Conservation (phyloP, 768 basidiomycete genomes). For the Podaxis sp. region DNA sequence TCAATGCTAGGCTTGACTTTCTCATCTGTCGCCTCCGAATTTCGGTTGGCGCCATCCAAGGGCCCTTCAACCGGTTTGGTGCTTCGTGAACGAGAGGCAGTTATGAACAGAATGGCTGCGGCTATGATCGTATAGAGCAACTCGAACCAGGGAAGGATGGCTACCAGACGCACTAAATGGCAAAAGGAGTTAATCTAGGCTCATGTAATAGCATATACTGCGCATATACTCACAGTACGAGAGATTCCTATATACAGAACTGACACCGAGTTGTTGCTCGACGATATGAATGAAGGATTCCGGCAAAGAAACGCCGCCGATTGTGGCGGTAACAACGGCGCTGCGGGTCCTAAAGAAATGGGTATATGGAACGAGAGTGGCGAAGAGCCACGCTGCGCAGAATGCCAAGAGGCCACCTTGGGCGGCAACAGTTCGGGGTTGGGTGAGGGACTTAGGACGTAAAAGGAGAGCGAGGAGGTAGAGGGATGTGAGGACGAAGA, state of each 20-base stretch:
- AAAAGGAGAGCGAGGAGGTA: constrained; percentile 18
- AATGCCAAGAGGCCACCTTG: constrained; percentile 39
- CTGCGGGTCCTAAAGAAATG: constrained; percentile 39
- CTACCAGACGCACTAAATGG: constrained; percentile 9
- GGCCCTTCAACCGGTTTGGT: neutral
- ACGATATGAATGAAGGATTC: neutral
- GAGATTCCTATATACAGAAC: neutral
- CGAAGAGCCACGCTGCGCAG: constrained; percentile 43
- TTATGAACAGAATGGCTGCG: constrained; percentile 1
- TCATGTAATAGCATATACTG: neutral
- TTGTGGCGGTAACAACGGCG: constrained; percentile 37
- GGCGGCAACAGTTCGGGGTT: constrained; percentile 23
- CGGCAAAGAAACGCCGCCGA: constrained; percentile 33
- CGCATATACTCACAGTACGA: constrained; percentile 7
- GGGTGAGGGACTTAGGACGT: constrained; percentile 18
- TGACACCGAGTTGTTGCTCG: neutral
- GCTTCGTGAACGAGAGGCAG: constrained; percentile 1
- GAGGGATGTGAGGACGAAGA: constrained; percentile 19
- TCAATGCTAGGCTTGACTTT: neutral
- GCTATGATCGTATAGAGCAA: constrained; percentile 9
- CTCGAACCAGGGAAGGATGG: constrained; percentile 12
- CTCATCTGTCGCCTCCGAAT: neutral
- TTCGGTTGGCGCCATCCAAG: neutral
- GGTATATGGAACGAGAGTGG: constrained; percentile 42
- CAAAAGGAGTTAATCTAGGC: neutral